A percentile compares a stretch with the other conserved stretches of the same genome.
Evolutionary conservation across 768 basidiomycete species (phyloP).

Genomic region (Tephrocybe sp.): DNA sequence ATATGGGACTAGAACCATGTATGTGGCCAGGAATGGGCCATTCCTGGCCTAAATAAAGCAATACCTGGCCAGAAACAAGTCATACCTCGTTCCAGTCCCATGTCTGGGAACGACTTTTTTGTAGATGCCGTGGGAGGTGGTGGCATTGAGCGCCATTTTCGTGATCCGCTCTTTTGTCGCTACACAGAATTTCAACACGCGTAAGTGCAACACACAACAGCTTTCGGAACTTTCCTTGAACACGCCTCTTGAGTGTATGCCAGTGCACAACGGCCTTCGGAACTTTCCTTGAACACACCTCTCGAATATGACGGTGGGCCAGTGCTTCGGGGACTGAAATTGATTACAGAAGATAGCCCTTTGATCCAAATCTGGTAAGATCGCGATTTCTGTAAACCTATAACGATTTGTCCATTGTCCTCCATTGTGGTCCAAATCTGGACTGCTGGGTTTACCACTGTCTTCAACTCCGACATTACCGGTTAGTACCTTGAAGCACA

Average conservation of each 20-base stretch:
- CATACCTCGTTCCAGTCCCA: too few species aligned
- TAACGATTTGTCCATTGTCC: not conserved
- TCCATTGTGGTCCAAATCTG: not conserved
- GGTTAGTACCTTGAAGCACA: too few species aligned
- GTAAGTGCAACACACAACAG: not conserved
- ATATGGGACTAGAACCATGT: too few species aligned
- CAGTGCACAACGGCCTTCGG: not conserved
- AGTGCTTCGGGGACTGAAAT: not conserved
- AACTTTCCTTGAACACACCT: constrained; percentile 14
- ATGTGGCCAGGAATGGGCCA: too few species aligned
- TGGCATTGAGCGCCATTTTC: too few species aligned
- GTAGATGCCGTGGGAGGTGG: too few species aligned
- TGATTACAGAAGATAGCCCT: not conserved
- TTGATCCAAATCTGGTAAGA: not conserved
- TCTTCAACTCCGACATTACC: too few species aligned
- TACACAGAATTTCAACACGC: not conserved
- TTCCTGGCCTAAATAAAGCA: too few species aligned
- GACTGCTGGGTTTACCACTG: not conserved
- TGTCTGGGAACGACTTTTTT: too few species aligned
- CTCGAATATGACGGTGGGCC: not conserved
- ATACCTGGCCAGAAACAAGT: too few species aligned
- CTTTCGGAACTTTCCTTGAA: constrained; percentile 12
- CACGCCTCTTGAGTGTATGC: not conserved
- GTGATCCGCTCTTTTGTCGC: constrained; percentile 4
- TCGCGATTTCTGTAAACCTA: not conserved